Evolutionary conservation across 2,329 filamentous ascomycete species (phyloP).

Genomic region (Aspergillus candidus): DNA sequence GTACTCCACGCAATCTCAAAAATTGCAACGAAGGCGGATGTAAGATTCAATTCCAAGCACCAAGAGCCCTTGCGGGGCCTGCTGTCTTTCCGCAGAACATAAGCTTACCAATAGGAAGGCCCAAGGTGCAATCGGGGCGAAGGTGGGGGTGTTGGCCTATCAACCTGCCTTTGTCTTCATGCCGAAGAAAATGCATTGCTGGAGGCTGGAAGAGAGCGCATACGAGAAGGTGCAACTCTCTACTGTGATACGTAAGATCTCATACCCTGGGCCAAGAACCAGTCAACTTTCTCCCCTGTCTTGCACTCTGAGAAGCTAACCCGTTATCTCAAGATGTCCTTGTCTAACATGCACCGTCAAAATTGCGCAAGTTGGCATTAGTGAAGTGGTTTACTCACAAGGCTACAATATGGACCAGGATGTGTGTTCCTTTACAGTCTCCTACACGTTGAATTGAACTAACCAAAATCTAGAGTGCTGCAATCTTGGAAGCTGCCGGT

Average conservation of each 20-base stretch:
- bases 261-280: too few relatives aligned
- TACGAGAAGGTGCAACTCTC: slow-evolving; percentile 72
- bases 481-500: slow-evolving; percentile 75
- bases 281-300: too few relatives aligned
- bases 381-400: slow-evolving; percentile 90
- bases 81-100: neutral
- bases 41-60: slow-evolving; percentile 17
- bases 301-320: slow-evolving; percentile 1
- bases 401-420: slow-evolving; percentile 90
- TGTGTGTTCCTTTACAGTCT: slow-evolving; percentile 26
- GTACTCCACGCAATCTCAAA: slow-evolving; percentile 78
- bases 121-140: slow-evolving; percentile 73
- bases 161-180: slow-evolving; percentile 92
- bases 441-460: slow-evolving; percentile 3
- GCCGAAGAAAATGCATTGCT: slow-evolving; percentile 96
- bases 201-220: slow-evolving; percentile 86
- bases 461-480: slow-evolving; percentile 54
- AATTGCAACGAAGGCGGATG: slow-evolving; percentile 96
- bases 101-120: slow-evolving; percentile 29
- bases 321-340: slow-evolving; percentile 55
- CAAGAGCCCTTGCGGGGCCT: neutral
- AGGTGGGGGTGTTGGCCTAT: slow-evolving; percentile 64
- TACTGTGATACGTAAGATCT: slow-evolving; percentile 72
- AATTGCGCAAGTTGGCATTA: slow-evolving; percentile 93
- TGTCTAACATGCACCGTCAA: slow-evolving; percentile 98